Percentiles rank a stretch among this genome's conserved stretches.
These are phyloP conservation scores for Mycosarcoma mackinlayi DNA, from an alignment of 1,284 basidiomycete species.

Conservation along the genomic window DNA sequence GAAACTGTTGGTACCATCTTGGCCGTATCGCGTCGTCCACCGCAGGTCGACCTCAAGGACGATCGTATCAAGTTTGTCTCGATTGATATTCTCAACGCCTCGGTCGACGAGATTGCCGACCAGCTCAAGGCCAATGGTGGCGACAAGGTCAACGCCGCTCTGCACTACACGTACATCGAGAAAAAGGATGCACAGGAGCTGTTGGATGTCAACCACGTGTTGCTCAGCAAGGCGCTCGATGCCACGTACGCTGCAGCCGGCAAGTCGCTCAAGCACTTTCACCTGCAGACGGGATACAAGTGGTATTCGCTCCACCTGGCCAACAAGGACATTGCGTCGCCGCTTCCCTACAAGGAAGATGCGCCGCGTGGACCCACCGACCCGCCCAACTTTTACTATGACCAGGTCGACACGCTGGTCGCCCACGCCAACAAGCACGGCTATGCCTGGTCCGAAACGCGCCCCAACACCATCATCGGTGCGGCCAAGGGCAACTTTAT, in stretches of 20 bases:
- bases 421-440: constrained; percentile 44
- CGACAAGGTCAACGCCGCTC: constrained; percentile 28
- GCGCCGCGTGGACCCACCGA: constrained; percentile 31
- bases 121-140: constrained; percentile 34
- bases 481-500: constrained; percentile 50
- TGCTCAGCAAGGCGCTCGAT: constrained; percentile 44
- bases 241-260: constrained; percentile 33
- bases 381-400: constrained; percentile 48
- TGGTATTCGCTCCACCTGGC: constrained; percentile 48
- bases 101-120: constrained; percentile 24
- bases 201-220: constrained; percentile 33
- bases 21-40: constrained; percentile 35
- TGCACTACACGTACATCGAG: constrained; percentile 52
- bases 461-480: constrained; percentile 49
- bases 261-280: constrained; percentile 36
- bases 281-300: constrained; percentile 50
- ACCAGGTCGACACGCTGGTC: constrained; percentile 39
- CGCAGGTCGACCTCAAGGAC: constrained; percentile 42
- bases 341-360: constrained; percentile 40
- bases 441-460: constrained; percentile 44
- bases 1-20: constrained; percentile 19
- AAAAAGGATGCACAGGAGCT: constrained; percentile 44
- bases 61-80: constrained; percentile 42
- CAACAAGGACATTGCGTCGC: constrained; percentile 42
- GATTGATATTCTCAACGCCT: constrained; percentile 42